phyloP scores from a whole-genome alignment of 2,329 filamentous ascomycete species.

The Phialocephala subalpina region DNA sequence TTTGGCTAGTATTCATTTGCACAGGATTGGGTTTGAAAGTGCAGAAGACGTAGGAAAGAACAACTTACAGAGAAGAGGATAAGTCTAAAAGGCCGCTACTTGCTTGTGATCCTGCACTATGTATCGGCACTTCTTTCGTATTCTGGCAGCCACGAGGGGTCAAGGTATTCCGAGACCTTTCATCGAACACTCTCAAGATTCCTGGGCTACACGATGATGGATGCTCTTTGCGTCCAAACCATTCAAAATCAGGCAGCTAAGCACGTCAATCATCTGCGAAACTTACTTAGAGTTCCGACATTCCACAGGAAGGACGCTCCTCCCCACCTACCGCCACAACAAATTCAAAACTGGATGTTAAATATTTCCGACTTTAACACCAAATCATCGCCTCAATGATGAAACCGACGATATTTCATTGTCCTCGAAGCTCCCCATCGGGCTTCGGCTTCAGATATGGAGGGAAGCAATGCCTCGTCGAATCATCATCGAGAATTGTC shows the following conservation, averaged over 20 bases:
- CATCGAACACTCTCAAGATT: neutral
- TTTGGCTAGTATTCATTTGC: neutral
- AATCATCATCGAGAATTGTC: neutral
- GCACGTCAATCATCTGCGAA: neutral
- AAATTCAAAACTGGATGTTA: neutral
- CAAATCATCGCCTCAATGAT: neutral
- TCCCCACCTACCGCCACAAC: neutral
- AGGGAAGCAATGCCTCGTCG: neutral
- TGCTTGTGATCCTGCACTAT: neutral
- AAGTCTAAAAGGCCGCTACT: too few relatives aligned
- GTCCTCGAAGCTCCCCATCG: neutral
- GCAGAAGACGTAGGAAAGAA: neutral
- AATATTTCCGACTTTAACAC: neutral
- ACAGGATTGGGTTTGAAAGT: neutral
- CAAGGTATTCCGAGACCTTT: neutral
- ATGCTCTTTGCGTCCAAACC: neutral
- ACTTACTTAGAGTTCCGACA: neutral
- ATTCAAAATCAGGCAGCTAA: neutral
- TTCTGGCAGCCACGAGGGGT: neutral
- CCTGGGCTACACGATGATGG: neutral
- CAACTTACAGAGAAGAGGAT: neutral
- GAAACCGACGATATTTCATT: neutral
- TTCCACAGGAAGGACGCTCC: neutral
- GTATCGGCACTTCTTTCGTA: neutral
- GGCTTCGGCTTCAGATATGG: neutral